These are phyloP conservation scores for Collybiopsis confluens DNA, from an alignment of 768 basidiomycete genomes.

Conservation along the genomic window DNA sequence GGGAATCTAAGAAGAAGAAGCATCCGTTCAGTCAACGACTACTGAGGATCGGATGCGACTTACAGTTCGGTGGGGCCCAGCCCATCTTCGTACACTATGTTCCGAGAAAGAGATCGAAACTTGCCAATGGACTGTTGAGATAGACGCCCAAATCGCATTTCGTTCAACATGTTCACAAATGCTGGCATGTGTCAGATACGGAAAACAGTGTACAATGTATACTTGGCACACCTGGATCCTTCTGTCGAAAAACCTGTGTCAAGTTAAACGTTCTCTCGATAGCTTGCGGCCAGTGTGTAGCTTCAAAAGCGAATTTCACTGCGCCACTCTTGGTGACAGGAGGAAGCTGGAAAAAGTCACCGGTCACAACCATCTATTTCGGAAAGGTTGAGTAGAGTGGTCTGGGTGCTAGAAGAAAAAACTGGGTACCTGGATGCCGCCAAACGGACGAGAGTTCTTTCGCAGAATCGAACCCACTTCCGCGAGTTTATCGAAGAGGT, in stretches of 20 bases:
- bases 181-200: constrained; percentile 36
- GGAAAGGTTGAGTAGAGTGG: not conserved
- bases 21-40: not conserved
- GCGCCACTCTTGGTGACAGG: constrained; percentile 68
- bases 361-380: constrained; percentile 79
- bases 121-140: constrained; percentile 57
- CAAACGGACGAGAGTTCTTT: constrained; percentile 70
- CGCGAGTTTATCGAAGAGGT: constrained; percentile 87
- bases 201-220: constrained; percentile 2
- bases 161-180: constrained; percentile 95
- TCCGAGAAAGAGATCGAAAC: constrained; percentile 68
- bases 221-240: constrained; percentile 68
- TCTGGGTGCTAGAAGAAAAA: not conserved
- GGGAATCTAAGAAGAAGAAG: constrained; percentile 62
- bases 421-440: constrained; percentile 81
- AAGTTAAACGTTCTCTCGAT: constrained; percentile 86
- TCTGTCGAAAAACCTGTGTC: constrained; percentile 93
- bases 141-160: constrained; percentile 90
- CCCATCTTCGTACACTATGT: constrained; percentile 74
- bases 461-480: constrained; percentile 63
- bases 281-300: constrained; percentile 65
- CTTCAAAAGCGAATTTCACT: constrained; percentile 92
- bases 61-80: constrained; percentile 90
- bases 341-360: constrained; percentile 98
- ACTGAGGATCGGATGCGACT: constrained; percentile 18